Base-by-base conservation (phyloP, 2,329 filamentous ascomycete species). In the Phialocephala sp. region DNA sequence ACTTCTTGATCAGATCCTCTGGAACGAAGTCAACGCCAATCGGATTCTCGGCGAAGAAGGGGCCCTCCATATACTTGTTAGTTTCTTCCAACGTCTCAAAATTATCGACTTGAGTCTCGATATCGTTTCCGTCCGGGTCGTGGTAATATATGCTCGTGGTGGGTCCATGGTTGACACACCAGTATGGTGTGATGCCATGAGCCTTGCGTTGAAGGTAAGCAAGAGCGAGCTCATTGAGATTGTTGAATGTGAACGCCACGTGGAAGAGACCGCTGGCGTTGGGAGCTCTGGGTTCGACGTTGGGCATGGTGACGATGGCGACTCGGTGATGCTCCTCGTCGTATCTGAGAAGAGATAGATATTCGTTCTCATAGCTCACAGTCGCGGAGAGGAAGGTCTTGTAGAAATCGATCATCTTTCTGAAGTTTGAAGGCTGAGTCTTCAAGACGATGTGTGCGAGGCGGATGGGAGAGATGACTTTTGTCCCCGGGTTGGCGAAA, bases 381-480 rank as follows among this genome's bases (percentile, higher is more conserved):
- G 20, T 47, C 12, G 61, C 61, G 0, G 39, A 47, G 39, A 63
- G 54, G 54, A 63, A 50, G 52, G 43, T 58, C 20, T 58, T 52
- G 41, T 59, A 63, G 39, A 27, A 63, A 24, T 20, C 36, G 41
- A 59, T 41, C 61, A 63, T 63, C 14, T 37, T 52, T 15, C 39
- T 22, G 41, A 39, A 63, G 36, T 58, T 45, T 39, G 60, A 45
- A 18, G 60, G 60, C 15, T 47, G 39, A 27, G 61, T 63, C 24
- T 59, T 57, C 36, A 63, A 27, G 54, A 63, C 52, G 32, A 63
- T 37, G 61, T 63, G 61, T n/a, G 61, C 61, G 27, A 63, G 61
- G 12, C 43, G 35, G 5, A 27, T 57, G 8, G 61, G 61, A 12
- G 35, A 22, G 54, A 58, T 57, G 60, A 62, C 60, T 6, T 20